Conservation (phyloP, 1,284 basidiomycete genomes). For the Cutaneotrichosporon sp. region DNA sequence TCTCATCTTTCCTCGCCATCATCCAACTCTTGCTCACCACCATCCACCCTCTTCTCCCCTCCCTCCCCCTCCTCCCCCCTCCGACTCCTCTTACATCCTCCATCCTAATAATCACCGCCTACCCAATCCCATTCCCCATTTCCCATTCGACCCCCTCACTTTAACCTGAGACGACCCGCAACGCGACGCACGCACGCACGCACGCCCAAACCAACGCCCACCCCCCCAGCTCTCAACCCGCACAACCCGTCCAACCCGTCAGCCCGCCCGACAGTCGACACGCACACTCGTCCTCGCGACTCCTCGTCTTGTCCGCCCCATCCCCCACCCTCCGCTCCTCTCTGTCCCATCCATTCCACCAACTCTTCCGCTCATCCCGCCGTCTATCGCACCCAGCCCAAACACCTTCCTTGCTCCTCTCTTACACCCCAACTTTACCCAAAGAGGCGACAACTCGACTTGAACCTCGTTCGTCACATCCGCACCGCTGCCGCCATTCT, state of each 20-base stretch:
- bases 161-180: not conserved
- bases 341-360: not conserved
- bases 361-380: not conserved
- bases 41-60: no score
- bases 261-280: not conserved
- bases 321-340: not conserved
- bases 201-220: not conserved
- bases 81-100: not conserved
- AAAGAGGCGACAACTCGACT: not conserved
- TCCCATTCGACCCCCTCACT: not conserved
- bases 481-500: not conserved
- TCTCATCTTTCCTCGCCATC: not conserved
- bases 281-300: not conserved
- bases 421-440: not conserved
- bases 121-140: not conserved
- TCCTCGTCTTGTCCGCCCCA: not conserved
- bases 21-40: not conserved
- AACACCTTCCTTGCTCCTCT: not conserved
- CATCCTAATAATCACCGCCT: not conserved
- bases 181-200: not conserved
- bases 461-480: not conserved
- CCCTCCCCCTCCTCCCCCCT: no score
- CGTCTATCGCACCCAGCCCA: not conserved
- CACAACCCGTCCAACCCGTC: no score
- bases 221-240: no score